These are phyloP conservation scores for Peribolospora baueri DNA, from an alignment of 768 basidiomycete genomes.

Conservation along the genomic window DNA sequence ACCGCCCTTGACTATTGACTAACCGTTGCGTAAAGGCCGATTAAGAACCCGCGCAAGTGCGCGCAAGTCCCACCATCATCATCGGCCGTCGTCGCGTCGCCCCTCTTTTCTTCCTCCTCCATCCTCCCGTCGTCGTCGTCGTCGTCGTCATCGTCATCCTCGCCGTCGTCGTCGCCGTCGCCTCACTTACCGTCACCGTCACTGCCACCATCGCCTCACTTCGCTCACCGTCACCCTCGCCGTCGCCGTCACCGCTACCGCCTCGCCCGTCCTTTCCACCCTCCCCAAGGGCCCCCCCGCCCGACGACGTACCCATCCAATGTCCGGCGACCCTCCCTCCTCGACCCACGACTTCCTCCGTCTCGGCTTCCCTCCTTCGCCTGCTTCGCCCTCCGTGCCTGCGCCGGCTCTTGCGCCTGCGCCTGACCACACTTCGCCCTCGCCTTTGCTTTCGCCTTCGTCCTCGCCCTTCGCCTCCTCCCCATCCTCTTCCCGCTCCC, in stretches of 20 bases:
- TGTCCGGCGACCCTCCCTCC: neutral
- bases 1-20: neutral
- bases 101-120: neutral
- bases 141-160: conserved; percentile 1
- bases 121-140: neutral
- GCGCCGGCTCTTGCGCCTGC: neutral
- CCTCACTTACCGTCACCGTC: neutral
- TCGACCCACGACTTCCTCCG: neutral
- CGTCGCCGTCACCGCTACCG: neutral
- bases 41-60: neutral
- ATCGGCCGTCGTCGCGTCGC: neutral
- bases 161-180: conserved; percentile 8
- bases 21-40: neutral
- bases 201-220: neutral
- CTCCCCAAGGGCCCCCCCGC: neutral
- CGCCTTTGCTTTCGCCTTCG: conserved; percentile 1
- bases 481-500: neutral
- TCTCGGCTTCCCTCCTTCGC: neutral
- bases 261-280: neutral
- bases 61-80: neutral
- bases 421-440: neutral
- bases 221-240: neutral
- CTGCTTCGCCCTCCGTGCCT: neutral
- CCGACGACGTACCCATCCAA: neutral
- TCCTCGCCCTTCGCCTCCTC: neutral